Evolutionary conservation across 495 filamentous ascomycete species (phyloP).

Genomic region (Aspergillus conjunctus): DNA sequence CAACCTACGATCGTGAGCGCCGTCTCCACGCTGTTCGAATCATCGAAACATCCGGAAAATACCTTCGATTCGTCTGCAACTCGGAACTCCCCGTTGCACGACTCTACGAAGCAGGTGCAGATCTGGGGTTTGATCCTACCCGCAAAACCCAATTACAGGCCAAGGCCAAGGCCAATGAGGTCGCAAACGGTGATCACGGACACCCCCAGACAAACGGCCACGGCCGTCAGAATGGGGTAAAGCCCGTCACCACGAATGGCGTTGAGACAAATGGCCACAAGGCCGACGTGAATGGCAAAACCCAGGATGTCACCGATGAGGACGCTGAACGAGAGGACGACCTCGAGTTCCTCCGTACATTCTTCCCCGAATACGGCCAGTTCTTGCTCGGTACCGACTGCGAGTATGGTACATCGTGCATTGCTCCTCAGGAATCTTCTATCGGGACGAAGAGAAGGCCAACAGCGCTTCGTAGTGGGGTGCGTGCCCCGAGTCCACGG

Average conservation of each 20-base stretch:
- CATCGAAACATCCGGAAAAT: conserved; percentile 28
- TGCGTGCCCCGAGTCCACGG: conserved; percentile 39
- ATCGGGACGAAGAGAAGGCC: not conserved
- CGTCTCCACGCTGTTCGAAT: conserved; percentile 34
- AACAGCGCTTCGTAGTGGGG: conserved; percentile 19
- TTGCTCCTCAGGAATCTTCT: not conserved
- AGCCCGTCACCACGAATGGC: not conserved
- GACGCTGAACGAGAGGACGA: not conserved
- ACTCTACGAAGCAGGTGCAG: not conserved
- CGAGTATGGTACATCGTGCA: not conserved
- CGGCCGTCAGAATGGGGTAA: not conserved
- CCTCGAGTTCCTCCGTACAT: not conserved
- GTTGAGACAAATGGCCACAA: too few species aligned
- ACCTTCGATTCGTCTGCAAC: conserved; percentile 40
- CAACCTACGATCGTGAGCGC: conserved; percentile 36
- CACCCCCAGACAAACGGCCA: not conserved
- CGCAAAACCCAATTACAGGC: not conserved
- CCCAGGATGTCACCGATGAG: not conserved
- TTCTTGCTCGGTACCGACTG: not conserved
- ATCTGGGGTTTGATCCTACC: not conserved
- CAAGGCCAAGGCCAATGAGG: not conserved
- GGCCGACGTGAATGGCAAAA: too few species aligned
- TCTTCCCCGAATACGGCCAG: not conserved
- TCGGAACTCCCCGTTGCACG: conserved; percentile 3
- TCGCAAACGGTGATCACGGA: not conserved